Evolutionary conservation across 1,139 yeast species (phyloP).

Genomic region (Taiozyma sp.): DNA sequence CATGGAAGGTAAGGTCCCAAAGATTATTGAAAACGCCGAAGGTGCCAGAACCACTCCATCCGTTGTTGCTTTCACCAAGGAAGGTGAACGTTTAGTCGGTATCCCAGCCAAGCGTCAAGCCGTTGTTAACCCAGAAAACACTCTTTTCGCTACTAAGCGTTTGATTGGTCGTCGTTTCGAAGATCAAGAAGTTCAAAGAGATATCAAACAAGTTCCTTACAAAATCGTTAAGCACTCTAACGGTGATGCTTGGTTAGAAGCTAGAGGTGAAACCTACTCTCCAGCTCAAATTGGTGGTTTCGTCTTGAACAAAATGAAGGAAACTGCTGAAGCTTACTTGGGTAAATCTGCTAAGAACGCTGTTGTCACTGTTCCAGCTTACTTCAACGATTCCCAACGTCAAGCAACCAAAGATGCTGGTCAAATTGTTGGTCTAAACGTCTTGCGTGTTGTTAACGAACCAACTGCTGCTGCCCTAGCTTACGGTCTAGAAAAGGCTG

Average conservation of each 20-base stretch:
- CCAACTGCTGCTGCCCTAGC: conserved; percentile 99
- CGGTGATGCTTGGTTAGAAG: conserved; percentile 99
- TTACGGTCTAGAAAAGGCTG: conserved; percentile 87
- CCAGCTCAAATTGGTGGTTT: conserved; percentile 98
- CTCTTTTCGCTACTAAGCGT: conserved; percentile 97
- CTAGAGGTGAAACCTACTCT: conserved; percentile 87
- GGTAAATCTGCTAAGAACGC: conserved; percentile 86
- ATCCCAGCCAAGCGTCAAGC: conserved; percentile 99
- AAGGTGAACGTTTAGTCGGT: conserved; percentile 94
- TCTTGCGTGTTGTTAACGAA: conserved; percentile 95
- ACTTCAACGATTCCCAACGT: conserved; percentile 97
- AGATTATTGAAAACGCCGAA: conserved; percentile 95
- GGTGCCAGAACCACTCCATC: conserved; percentile 99
- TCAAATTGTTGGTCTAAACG: conserved; percentile 94
- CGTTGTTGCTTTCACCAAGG: conserved; percentile 96
- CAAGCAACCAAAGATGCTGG: conserved; percentile 99
- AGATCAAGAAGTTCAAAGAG: conserved; percentile 95
- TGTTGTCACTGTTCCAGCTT: conserved; percentile 97
- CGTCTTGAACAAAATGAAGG: conserved; percentile 87
- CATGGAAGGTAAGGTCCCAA: conserved; percentile 96
- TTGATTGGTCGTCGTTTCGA: conserved; percentile 97
- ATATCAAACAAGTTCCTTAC: conserved; percentile 93
- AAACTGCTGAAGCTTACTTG: conserved; percentile 89
- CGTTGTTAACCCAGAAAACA: conserved; percentile 96
- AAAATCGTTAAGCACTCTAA: conserved; percentile 92